These are phyloP conservation scores for Stramenopiles sp. DNA, from an alignment of 352 stramenopile genomes.

Conservation along the genomic window DNA sequence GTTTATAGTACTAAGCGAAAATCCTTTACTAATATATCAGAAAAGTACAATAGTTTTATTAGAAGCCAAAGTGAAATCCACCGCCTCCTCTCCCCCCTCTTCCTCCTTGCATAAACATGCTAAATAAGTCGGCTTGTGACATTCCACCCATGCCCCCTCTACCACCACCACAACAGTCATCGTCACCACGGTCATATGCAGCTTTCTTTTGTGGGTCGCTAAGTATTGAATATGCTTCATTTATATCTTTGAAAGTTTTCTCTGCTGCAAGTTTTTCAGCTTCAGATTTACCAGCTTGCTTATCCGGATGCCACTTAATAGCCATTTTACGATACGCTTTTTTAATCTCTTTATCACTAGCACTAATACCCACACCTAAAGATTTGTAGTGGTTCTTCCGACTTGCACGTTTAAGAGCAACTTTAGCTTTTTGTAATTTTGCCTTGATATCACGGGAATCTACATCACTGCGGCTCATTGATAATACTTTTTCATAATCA, in stretches of 20 bases:
- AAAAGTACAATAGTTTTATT: too few relatives aligned
- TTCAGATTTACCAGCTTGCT: conserved; percentile 10
- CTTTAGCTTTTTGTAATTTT: background rate
- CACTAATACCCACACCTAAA: conserved; percentile 3
- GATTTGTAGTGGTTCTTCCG: conserved; percentile 3
- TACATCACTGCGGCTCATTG: background rate
- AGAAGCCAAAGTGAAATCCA: too few relatives aligned
- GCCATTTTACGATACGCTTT: conserved; percentile 18
- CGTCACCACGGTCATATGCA: conserved; percentile 7
- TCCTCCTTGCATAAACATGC: too few relatives aligned
- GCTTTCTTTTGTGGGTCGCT: background rate
- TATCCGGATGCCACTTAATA: conserved; percentile 19
- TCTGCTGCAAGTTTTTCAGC: conserved; percentile 10
- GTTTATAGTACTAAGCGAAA: too few relatives aligned
- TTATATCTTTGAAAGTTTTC: conserved; percentile 6
- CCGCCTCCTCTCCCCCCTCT: too few relatives aligned
- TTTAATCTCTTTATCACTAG: conserved; percentile 15
- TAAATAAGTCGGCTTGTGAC: too few relatives aligned
- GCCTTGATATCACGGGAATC: background rate
- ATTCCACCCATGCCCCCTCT: background rate
- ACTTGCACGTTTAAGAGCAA: background rate
- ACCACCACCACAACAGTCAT: conserved; percentile 5
- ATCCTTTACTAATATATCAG: too few relatives aligned
- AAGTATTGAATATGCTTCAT: conserved; percentile 8
- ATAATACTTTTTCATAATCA: background rate